Base-by-base conservation (phyloP, 805 yeast species). In the Cyberlindnera nakhonratchasimensis region DNA sequence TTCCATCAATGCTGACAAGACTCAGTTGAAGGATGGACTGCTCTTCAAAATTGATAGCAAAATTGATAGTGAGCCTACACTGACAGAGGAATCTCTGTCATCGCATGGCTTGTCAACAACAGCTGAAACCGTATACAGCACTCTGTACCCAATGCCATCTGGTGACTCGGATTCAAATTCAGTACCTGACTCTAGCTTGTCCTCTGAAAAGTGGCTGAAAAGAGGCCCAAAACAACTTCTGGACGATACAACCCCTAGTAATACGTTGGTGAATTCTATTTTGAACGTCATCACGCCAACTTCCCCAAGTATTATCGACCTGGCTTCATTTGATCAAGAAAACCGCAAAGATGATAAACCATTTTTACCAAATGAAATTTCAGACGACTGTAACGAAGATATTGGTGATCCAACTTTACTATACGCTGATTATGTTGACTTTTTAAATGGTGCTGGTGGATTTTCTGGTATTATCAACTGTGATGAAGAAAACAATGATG, bases 41-140 rank as follows among this genome's bases (percentile, higher is more conserved):
- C n/a, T 35, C 34, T 12, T 32, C 26, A 9, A 42, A 34, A 21
- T 48, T 40, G 52, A n/a, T n/a, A n/a, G n/a, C n/a, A 47, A 13
- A 43, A 47, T 17, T 41, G 47, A 28, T n/a, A n/a, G n/a, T n/a
- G n/a, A n/a, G n/a, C 53, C 54, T 18, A 51, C 50, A 13, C 8
- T 16, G 11, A 26, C 16, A 13, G 17, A 14, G 6, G 19, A 18
- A 9, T 37, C 40, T 9, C 30, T 18, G 19, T 17, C 21, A 7
- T 24, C 25, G 30, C 13, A 6, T n/a, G 25, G 13, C 10, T 30
- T 24, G 8, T 25, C 30, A 17, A 17, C 6, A 12, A 35, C 39
- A n/a, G 19, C 16, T 20, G 13, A 21, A 14, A 9, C 36, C 11
- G 4, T 31, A 6, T 28, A 24, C 19, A 23, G 17, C 42, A 30